Conservation (phyloP, 352 stramenopile genomes). For the Nothophytophthora sp. region DNA sequence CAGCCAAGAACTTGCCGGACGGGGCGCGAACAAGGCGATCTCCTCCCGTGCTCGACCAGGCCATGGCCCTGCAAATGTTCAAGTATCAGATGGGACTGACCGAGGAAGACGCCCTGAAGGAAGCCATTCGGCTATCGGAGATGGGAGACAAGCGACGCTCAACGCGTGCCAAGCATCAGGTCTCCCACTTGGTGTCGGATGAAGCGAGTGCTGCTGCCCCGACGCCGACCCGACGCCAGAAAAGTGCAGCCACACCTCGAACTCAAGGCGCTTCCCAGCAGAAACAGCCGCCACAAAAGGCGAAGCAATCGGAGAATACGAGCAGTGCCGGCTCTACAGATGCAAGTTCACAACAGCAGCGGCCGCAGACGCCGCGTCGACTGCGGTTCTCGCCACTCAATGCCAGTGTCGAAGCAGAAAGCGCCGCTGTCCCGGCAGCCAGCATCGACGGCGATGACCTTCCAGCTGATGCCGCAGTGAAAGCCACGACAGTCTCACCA, state of each 20-base stretch:
- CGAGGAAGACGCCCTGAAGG: conserved; percentile 31
- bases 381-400: conserved; percentile 23
- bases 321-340: background rate
- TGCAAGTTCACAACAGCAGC: conserved; percentile 5
- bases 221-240: conserved; percentile 13
- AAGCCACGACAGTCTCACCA: background rate
- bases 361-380: conserved; percentile 20
- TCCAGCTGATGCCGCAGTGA: background rate
- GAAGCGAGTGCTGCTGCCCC: background rate
- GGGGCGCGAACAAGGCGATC: conserved; percentile 2
- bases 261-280: conserved; percentile 8
- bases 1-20: conserved; percentile 3
- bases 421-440: background rate
- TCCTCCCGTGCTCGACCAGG: conserved; percentile 18
- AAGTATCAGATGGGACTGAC: conserved; percentile 34
- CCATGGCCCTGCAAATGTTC: conserved; percentile 27
- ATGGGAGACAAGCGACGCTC: conserved; percentile 10
- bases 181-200: conserved; percentile 2
- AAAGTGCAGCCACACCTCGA: conserved; percentile 12
- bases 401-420: conserved; percentile 8
- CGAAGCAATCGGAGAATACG: conserved; percentile 1
- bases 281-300: conserved; percentile 12
- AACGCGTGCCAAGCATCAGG: conserved; percentile 6
- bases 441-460: conserved; percentile 1
- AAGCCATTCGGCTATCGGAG: conserved; percentile 34